phyloP scores from a whole-genome alignment of 208 protist species.

The Polymyxa betae region DNA sequence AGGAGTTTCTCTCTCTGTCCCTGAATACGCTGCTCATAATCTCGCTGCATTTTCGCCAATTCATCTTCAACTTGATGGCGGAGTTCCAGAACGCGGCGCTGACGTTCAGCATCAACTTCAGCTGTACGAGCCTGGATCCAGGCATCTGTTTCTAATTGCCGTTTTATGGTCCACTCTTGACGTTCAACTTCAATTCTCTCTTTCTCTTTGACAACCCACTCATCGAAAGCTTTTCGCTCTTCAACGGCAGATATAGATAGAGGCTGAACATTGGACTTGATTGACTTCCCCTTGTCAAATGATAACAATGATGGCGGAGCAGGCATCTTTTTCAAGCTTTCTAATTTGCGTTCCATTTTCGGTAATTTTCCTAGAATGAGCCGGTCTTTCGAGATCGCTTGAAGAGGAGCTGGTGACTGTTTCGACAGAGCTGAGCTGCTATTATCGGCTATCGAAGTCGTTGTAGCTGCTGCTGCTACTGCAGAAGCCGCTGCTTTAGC shows the following conservation, averaged over 20 bases:
- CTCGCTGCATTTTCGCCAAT: background rate
- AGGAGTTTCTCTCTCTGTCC: too few relatives aligned
- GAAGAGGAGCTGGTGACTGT: background rate
- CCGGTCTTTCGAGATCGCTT: too few relatives aligned
- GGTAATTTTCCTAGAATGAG: background rate
- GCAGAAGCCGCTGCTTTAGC: conserved; percentile 6
- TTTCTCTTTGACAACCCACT: background rate
- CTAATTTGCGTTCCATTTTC: too few relatives aligned
- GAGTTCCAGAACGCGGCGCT: background rate
- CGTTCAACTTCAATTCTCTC: background rate
- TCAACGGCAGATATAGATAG: background rate
- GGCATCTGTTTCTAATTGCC: background rate
- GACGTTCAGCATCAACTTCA: background rate
- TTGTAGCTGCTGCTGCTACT: too few relatives aligned
- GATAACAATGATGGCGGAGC: too few relatives aligned
- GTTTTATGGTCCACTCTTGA: background rate
- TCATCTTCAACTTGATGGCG: background rate
- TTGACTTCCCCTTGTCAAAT: too few relatives aligned
- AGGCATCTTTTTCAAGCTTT: too few relatives aligned
- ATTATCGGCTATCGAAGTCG: too few relatives aligned
- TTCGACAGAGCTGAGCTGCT: background rate
- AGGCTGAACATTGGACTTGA: background rate
- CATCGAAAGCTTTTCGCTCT: background rate
- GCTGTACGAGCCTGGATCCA: background rate
- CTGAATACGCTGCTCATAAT: background rate